Evolutionary conservation across 768 basidiomycete species (phyloP).

Genomic region (Symmetrospora coprosmae): DNA sequence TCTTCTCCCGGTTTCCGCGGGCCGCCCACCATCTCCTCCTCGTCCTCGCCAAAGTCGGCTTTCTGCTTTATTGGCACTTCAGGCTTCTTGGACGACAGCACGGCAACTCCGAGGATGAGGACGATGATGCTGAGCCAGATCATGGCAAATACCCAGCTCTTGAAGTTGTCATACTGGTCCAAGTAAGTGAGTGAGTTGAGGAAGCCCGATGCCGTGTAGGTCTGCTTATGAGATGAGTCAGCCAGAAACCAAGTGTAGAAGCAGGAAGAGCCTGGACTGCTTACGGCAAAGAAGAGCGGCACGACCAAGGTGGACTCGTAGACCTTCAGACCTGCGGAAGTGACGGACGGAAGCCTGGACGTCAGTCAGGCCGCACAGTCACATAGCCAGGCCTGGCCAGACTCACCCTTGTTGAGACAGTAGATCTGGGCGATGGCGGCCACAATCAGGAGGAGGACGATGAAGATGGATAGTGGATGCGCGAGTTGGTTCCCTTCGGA

Average conservation of each 20-base stretch:
- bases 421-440: conserved; percentile 83
- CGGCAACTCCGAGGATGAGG: conserved; percentile 79
- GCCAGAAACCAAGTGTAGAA: conserved; percentile 65
- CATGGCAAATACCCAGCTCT: conserved; percentile 48
- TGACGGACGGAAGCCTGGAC: no score
- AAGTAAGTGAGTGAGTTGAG: conserved; percentile 61
- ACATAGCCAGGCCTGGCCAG: no score
- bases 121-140: conserved; percentile 74
- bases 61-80: neutral
- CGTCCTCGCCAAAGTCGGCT: neutral
- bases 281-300: conserved; percentile 86
- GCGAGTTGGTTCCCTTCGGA: conserved; percentile 20
- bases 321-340: conserved; percentile 43
- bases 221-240: neutral
- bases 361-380: no score
- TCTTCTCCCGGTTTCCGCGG: neutral
- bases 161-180: conserved; percentile 37
- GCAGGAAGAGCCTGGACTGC: no score
- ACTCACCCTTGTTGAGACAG: conserved; percentile 74
- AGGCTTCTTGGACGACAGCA: conserved; percentile 86
- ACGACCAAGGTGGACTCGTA: conserved; percentile 51
- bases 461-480: conserved; percentile 31
- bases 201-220: conserved; percentile 40
- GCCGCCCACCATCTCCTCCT: neutral
- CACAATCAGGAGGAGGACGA: conserved; percentile 48